Conservation (phyloP, 2,329 filamentous ascomycete genomes). For the Talaromyces marneffei region DNA sequence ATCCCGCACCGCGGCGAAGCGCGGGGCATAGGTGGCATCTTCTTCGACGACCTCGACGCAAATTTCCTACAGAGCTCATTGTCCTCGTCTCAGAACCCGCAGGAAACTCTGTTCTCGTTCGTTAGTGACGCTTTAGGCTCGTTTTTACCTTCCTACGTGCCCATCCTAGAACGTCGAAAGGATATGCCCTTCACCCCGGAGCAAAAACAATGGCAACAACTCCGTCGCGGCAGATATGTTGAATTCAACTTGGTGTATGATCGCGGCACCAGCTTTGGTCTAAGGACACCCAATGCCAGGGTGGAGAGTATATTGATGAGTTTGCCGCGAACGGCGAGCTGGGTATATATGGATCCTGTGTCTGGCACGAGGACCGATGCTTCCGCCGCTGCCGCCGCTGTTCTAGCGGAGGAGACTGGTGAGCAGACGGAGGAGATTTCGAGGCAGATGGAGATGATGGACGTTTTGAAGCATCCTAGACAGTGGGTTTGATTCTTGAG, state of each 20-base stretch:
- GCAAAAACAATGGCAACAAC: conserved; percentile 95
- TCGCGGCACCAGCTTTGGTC: conserved; percentile 85
- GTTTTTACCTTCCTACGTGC: conserved; percentile 85
- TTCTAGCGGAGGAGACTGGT: background rate
- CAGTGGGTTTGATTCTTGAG: conserved; percentile 50
- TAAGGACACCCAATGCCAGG: conserved; percentile 84
- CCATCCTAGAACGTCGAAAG: conserved; percentile 81
- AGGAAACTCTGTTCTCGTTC: conserved; percentile 85
- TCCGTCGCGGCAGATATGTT: conserved; percentile 89
- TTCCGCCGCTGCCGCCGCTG: conserved; percentile 28
- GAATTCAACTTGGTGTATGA: conserved; percentile 99
- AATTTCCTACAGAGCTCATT: conserved; percentile 35
- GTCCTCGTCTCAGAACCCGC: conserved; percentile 63
- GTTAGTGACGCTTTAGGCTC: conserved; percentile 76
- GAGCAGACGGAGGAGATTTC: conserved; percentile 29
- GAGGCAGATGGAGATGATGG: conserved; percentile 69
- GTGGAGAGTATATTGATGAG: conserved; percentile 98
- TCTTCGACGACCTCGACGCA: conserved; percentile 93
- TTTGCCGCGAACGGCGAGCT: conserved; percentile 82
- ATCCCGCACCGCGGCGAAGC: conserved; percentile 85
- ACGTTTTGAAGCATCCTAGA: conserved; percentile 58
- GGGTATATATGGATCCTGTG: conserved; percentile 83
- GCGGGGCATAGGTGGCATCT: conserved; percentile 89
- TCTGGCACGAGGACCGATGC: conserved; percentile 39
- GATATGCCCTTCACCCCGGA: conserved; percentile 81